Conservation (phyloP, 2,329 filamentous ascomycete species). For the Graphium sp. region DNA sequence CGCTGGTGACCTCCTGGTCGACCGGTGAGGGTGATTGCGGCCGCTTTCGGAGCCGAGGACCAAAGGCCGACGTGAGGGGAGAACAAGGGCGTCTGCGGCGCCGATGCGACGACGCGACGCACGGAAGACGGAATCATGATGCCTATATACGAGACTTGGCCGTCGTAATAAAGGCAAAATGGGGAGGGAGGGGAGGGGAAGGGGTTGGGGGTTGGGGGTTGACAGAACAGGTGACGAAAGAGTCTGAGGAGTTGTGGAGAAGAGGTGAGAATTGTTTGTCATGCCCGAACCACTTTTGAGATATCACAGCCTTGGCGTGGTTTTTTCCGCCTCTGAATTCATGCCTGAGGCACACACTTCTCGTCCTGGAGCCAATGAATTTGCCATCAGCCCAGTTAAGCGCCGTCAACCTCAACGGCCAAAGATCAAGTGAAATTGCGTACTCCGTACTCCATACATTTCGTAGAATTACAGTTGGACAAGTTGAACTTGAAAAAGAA, state of each 20-base stretch:
- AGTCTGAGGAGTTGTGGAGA: slow-evolving; percentile 5
- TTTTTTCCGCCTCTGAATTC: too few species aligned
- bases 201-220: slow-evolving; percentile 6
- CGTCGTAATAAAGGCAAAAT: slow-evolving; percentile 4
- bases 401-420: too few species aligned
- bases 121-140: slow-evolving; percentile 38
- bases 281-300: too few species aligned
- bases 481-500: too few species aligned
- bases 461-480: too few species aligned
- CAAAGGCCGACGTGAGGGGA: slow-evolving; percentile 20
- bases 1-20: slow-evolving; percentile 23
- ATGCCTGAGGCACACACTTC: slow-evolving; percentile 6
- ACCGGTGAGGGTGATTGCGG: slow-evolving; percentile 15
- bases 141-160: too few species aligned
- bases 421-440: too few species aligned
- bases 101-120: slow-evolving; percentile 32
- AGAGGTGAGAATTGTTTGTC: slow-evolving; percentile 4
- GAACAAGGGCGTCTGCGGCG: slow-evolving; percentile 21
- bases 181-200: slow-evolving; percentile 6
- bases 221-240: slow-evolving; percentile 2
- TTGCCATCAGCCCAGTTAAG: too few species aligned
- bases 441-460: too few species aligned
- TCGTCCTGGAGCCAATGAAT: too few species aligned
- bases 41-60: slow-evolving; percentile 20
- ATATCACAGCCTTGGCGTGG: slow-evolving; percentile 3